Conservation (phyloP, 192 early-diverging fungal genomes). For the Mortierella hygrophila region DNA sequence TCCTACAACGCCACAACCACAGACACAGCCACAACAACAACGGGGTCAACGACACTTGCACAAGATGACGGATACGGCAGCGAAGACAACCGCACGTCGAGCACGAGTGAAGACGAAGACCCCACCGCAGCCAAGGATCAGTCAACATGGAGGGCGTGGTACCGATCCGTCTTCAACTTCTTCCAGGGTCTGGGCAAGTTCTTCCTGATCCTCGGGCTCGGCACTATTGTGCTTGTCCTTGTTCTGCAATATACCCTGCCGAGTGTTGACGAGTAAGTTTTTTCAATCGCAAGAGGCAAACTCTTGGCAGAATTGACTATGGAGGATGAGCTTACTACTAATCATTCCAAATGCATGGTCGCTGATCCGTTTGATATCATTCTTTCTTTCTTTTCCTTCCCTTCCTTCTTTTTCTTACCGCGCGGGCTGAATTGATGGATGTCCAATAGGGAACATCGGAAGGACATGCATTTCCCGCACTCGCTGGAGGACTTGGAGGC, state of each 20-base stretch:
- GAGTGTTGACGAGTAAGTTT: conserved; percentile 52
- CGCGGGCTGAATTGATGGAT: too few species aligned
- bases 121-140: conserved; percentile 8
- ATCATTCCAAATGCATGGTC: not conserved
- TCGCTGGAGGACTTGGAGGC: conserved; percentile 63
- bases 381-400: not conserved
- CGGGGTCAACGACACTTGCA: not conserved
- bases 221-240: conserved; percentile 33
- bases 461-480: conserved; percentile 62
- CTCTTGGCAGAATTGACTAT: not conserved
- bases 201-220: conserved; percentile 47
- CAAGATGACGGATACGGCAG: not conserved
- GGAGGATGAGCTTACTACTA: not conserved
- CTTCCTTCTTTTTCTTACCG: not conserved
- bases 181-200: conserved; percentile 55
- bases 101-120: conserved; percentile 19
- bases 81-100: not conserved
- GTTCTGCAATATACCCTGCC: conserved; percentile 50
- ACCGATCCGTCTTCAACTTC: conserved; percentile 28
- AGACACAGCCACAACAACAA: not conserved
- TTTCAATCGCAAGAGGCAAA: too few species aligned
- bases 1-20: not conserved
- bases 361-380: conserved; percentile 9
- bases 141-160: conserved; percentile 30
- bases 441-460: conserved; percentile 57